phyloP scores from a whole-genome alignment of 2,329 filamentous ascomycete genomes.

The Aspergillus alliaceus region DNA sequence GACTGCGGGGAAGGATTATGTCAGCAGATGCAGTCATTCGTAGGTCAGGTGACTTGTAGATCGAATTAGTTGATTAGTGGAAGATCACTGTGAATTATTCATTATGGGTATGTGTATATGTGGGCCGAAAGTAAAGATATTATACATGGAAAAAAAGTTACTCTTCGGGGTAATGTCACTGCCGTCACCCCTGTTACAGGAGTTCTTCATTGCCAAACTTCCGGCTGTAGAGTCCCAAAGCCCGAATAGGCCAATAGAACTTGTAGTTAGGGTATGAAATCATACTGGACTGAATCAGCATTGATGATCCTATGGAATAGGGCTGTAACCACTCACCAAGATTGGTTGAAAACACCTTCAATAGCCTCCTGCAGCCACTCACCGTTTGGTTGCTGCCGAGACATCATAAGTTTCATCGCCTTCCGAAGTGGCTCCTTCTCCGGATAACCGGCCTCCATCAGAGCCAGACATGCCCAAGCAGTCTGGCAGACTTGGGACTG shows the following conservation, averaged over 20 bases:
- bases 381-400: conserved; percentile 79
- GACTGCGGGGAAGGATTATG: conserved; percentile 11
- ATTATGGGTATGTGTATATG: not conserved
- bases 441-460: conserved; percentile 81
- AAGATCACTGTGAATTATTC: not conserved
- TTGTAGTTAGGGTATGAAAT: conserved; percentile 99
- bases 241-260: conserved; percentile 92
- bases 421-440: conserved; percentile 69
- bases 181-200: conserved; percentile 20
- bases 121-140: not conserved
- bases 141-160: not conserved
- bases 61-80: not conserved
- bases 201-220: conserved; percentile 68
- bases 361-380: conserved; percentile 96
- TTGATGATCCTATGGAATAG: conserved; percentile 5
- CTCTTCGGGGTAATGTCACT: too few relatives aligned
- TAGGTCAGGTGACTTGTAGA: not conserved
- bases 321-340: conserved; percentile 60
- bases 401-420: conserved; percentile 79
- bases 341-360: conserved; percentile 98
- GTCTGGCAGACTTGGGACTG: conserved; percentile 92
- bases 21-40: not conserved
- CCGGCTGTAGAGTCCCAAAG: conserved; percentile 81
- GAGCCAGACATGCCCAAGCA: conserved; percentile 79
- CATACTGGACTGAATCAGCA: conserved; percentile 60